phyloP scores from a whole-genome alignment of 331 rosid species.

The Quercus lobata region DNA sequence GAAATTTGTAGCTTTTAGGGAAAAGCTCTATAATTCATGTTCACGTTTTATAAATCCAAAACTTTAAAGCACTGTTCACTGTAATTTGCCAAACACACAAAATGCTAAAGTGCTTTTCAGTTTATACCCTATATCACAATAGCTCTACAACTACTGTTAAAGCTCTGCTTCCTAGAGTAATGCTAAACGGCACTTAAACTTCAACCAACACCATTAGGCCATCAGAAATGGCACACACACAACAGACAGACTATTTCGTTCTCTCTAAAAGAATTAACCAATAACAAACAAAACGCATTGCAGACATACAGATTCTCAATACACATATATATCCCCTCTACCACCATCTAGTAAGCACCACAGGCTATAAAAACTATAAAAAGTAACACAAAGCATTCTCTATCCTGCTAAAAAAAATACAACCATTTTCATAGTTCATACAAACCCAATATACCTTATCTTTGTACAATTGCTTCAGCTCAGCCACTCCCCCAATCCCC shows the following conservation, averaged over 20 bases:
- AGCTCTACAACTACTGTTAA: no score
- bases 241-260: no score
- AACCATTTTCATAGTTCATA: background rate
- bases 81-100: no score
- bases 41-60: no score
- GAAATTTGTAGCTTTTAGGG: no score
- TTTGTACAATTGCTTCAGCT: slow-evolving; percentile 86
- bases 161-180: no score
- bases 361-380: background rate
- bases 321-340: background rate
- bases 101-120: no score
- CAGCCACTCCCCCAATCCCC: slow-evolving; percentile 84
- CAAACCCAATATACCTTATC: slow-evolving; percentile 58
- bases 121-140: no score
- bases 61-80: no score
- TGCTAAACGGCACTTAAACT: background rate
- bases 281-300: background rate
- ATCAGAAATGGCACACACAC: background rate
- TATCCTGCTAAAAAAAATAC: background rate
- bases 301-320: background rate
- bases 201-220: background rate
- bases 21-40: no score
- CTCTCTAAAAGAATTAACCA: background rate
- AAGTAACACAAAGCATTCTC: background rate
- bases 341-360: background rate